phyloP scores from a whole-genome alignment of 2,329 filamentous ascomycete genomes.

The Pseudogymnoascus sp. region DNA sequence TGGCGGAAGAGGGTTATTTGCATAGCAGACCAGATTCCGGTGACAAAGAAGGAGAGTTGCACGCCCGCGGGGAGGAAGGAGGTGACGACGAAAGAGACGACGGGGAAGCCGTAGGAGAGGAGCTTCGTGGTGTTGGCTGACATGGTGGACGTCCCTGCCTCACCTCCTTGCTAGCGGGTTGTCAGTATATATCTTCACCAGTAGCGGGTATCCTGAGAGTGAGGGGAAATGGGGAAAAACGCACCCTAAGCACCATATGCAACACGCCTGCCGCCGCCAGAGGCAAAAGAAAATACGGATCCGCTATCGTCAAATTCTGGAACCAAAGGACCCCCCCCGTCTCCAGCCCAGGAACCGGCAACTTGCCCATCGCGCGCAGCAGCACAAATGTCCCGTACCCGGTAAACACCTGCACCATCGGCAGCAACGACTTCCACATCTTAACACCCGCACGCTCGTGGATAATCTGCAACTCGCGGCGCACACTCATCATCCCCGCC shows the following conservation, averaged over 20 bases:
- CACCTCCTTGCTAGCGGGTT: conserved; percentile 38
- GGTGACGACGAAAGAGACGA: conserved; percentile 46
- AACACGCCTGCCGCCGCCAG: conserved; percentile 52
- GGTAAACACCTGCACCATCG: conserved; percentile 59
- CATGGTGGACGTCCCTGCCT: conserved; percentile 35
- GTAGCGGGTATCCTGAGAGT: background rate
- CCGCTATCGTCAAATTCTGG: conserved; percentile 62
- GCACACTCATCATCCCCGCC: conserved; percentile 37
- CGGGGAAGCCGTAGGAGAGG: conserved; percentile 43
- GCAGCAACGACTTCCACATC: conserved; percentile 42
- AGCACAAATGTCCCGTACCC: conserved; percentile 77
- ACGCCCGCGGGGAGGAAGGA: conserved; percentile 40
- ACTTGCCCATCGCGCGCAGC: conserved; percentile 60
- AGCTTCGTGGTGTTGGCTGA: conserved; percentile 31
- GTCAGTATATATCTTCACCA: background rate
- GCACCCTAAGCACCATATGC: conserved; percentile 33
- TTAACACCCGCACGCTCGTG: conserved; percentile 49
- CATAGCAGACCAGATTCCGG: conserved; percentile 30
- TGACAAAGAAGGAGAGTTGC: conserved; percentile 54
- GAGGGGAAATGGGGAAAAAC: conserved; percentile 10
- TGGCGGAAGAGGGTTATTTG: conserved; percentile 41
- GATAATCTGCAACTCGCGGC: conserved; percentile 42
- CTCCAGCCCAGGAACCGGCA: conserved; percentile 77
- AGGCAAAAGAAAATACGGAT: conserved; percentile 75
- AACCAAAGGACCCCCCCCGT: conserved; percentile 71